phyloP scores from a whole-genome alignment of 2,329 filamentous ascomycete genomes.

The Colletotrichum euphorbiae region DNA sequence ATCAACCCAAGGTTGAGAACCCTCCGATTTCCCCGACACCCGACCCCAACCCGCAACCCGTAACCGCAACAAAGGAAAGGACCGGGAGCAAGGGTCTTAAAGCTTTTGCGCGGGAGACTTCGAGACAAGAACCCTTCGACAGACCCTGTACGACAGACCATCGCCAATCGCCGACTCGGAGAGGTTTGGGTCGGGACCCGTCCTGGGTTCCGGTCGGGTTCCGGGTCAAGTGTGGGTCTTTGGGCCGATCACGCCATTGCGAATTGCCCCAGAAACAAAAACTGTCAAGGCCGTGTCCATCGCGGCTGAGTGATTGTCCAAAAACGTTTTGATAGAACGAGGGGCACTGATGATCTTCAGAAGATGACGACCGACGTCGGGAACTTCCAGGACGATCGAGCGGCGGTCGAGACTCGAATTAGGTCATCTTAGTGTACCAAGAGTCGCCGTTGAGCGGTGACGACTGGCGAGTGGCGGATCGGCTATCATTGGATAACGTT shows the following conservation, averaged over 20 bases:
- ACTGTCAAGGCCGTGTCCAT: conserved; percentile 1
- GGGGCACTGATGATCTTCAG: conserved; percentile 13
- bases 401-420: conserved; percentile 7
- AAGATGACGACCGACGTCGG: conserved; percentile 11
- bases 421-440: conserved; percentile 4
- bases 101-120: conserved; percentile 7
- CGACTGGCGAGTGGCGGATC: conserved; percentile 7
- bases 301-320: conserved; percentile 1
- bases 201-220: background rate
- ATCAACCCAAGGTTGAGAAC: conserved; percentile 25
- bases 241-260: conserved; percentile 31
- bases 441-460: conserved; percentile 30
- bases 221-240: conserved; percentile 6
- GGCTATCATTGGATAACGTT: conserved; percentile 9
- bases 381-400: conserved; percentile 17
- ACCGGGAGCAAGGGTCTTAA: conserved; percentile 27
- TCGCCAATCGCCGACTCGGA: conserved; percentile 7
- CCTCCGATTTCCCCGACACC: conserved; percentile 11
- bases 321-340: conserved; percentile 3
- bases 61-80: conserved; percentile 32
- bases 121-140: background rate
- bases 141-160: background rate
- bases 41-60: conserved; percentile 2
- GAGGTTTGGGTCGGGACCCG: background rate
- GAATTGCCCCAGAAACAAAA: conserved; percentile 32